Base-by-base conservation (phyloP, 352 stramenopile species). In the Pythium aphanidermatum region DNA sequence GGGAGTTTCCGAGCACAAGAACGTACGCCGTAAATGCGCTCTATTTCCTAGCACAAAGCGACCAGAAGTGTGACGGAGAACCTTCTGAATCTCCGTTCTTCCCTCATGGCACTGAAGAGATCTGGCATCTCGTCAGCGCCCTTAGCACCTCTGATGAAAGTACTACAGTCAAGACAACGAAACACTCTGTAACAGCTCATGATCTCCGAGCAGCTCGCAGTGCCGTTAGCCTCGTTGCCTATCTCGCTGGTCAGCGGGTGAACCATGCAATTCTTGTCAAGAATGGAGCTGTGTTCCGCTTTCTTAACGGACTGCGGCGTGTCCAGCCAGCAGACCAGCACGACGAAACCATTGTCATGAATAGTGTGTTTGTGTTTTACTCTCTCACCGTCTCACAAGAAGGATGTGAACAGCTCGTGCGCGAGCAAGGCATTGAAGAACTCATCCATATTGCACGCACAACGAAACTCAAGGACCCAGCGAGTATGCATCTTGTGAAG, bases 311-410 rank as follows among this genome's bases (percentile, higher is more conserved):
- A 10, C 58, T 88, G 17, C 72, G 76, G 39, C 63, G 59, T 0
- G 53, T 74, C 17, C 25, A 61, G 2, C 32, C 32, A 38, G 13
- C 28, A 16, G 46, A 60, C 30, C 13, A 7, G 27, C 20, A 39
- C 28, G 36, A 69, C 11, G 65, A 59, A 23, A 86, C 73, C 29
- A 56, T 84, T 13, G 49, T 83, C 37, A 74, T 74, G 42, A 91
- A 91, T 55, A 85, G 62, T 26, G 70, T 72, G 24, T 84, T 71
- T 33, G 70, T 91, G 26, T 75, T 79, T 31, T 88, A 83, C 30
- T 65, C 65, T 12, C 55, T 91, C 13, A 84, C 74, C 0, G 58
- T 73, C 2, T 81, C 79, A 0, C 64, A 84, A 14, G 74, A 89
- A 38, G 76, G 76, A 0, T 83, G 74, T 24, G 76, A 91, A 48